These are phyloP conservation scores for Hyphodiscus sp. DNA, from an alignment of 2,329 filamentous ascomycete species.

Conservation along the genomic window DNA sequence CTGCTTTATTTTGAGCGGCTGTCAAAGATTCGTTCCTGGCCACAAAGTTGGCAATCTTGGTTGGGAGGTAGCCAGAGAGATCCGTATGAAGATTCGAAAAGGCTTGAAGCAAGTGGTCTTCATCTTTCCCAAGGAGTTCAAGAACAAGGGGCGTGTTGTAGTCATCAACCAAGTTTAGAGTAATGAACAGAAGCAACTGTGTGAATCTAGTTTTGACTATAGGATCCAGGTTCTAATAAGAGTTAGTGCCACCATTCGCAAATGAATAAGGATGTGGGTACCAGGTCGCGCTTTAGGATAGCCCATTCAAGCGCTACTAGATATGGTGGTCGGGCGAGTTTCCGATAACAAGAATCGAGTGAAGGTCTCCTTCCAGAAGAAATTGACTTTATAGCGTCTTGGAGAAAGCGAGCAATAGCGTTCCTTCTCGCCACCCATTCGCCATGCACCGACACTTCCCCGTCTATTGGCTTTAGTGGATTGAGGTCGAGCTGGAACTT, in stretches of 20 bases:
- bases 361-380: too few relatives aligned
- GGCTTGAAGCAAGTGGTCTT: constrained; percentile 8
- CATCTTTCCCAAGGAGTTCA: constrained; percentile 8
- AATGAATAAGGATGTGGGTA: constrained; percentile 4
- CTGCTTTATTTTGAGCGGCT: too few relatives aligned
- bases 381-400: too few relatives aligned
- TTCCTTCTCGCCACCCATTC: too few relatives aligned
- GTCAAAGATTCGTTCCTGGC: too few relatives aligned
- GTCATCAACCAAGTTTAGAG: constrained; percentile 7
- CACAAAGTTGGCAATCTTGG: not conserved
- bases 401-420: too few relatives aligned
- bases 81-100: constrained; percentile 6
- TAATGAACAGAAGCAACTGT: constrained; percentile 8
- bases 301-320: too few relatives aligned
- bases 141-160: constrained; percentile 6
- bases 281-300: constrained; percentile 1
- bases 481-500: too few relatives aligned
- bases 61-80: constrained; percentile 1
- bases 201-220: constrained; percentile 2
- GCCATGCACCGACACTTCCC: too few relatives aligned
- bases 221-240: constrained; percentile 4
- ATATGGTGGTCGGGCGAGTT: too few relatives aligned
- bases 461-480: too few relatives aligned
- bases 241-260: constrained; percentile 4
- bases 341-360: too few relatives aligned